A percentile compares a stretch with the other conserved stretches of the same genome.
Conservation (phyloP, 129 eudicot genomes). For the Flaveria linearis region DNA sequence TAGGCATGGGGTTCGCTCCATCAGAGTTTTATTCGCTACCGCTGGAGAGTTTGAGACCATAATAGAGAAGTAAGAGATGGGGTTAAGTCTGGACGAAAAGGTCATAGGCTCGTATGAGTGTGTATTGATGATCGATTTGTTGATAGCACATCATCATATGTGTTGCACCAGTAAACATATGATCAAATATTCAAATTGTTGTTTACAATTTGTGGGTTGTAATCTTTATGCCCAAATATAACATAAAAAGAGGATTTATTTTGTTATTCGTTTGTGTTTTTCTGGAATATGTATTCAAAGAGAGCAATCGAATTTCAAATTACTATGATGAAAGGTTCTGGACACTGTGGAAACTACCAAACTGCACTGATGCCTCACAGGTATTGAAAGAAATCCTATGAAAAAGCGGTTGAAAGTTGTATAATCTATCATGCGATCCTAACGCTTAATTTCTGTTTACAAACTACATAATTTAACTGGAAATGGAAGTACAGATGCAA, state of each 20-base stretch:
- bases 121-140: background rate
- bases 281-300: conserved; percentile 53
- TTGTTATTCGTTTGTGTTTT: conserved; percentile 15
- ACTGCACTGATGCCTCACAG: conserved; percentile 58
- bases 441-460: background rate
- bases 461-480: background rate
- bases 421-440: too few species aligned
- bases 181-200: background rate
- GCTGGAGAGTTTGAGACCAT: too few species aligned
- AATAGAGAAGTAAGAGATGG: too few species aligned
- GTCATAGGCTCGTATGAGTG: too few species aligned
- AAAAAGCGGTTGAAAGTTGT: too few species aligned
- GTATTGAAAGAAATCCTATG: conserved; percentile 49
- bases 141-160: background rate
- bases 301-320: conserved; percentile 51
- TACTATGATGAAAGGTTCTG: conserved; percentile 69
- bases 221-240: background rate
- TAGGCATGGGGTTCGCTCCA: too few species aligned
- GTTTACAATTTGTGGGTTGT: background rate
- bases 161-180: background rate
- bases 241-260: background rate
- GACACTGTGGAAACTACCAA: conserved; percentile 72
- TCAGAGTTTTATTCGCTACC: too few species aligned
- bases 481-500: conserved; percentile 20
- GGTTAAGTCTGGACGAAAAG: too few species aligned